Evolutionary conservation across 2,329 filamentous ascomycete species (phyloP).

Genomic region (Plenodomus lindquistii): DNA sequence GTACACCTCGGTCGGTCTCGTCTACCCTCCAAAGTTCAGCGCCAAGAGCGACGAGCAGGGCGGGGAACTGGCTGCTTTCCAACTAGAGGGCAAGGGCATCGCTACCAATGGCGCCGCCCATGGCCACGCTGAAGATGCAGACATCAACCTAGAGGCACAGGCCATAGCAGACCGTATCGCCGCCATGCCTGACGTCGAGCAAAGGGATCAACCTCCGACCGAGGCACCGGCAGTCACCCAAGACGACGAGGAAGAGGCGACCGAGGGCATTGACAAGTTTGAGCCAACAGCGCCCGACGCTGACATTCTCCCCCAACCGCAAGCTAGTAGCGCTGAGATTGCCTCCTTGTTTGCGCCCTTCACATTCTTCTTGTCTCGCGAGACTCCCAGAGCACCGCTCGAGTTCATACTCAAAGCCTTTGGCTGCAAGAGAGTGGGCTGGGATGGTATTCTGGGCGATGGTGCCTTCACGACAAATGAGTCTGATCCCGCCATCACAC

Average conservation of each 20-base stretch:
- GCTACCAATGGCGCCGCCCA: slow-evolving; percentile 36
- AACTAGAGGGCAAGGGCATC: slow-evolving; percentile 74
- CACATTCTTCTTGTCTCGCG: slow-evolving; percentile 90
- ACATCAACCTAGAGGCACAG: slow-evolving; percentile 50
- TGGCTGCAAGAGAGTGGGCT: slow-evolving; percentile 93
- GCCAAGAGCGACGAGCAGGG: slow-evolving; percentile 82
- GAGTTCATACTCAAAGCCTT: slow-evolving; percentile 94
- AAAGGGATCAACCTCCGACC: slow-evolving; percentile 43
- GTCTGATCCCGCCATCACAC: slow-evolving; percentile 84
- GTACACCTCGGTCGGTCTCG: slow-evolving; percentile 86
- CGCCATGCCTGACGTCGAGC: slow-evolving; percentile 38
- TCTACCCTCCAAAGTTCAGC: slow-evolving; percentile 96
- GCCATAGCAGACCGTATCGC: slow-evolving; percentile 54
- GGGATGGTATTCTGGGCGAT: slow-evolving; percentile 88
- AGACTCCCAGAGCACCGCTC: slow-evolving; percentile 85
- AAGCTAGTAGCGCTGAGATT: slow-evolving; percentile 66
- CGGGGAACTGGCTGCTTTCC: slow-evolving; percentile 88
- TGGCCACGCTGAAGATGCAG: slow-evolving; percentile 25
- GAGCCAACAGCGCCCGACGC: slow-evolving; percentile 81
- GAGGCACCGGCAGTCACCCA: slow-evolving; percentile 13
- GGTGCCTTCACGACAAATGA: slow-evolving; percentile 92
- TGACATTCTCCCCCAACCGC: slow-evolving; percentile 82
- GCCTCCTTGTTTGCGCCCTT: slow-evolving; percentile 82
- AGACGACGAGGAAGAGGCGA: slow-evolving; percentile 40
- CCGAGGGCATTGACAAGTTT: slow-evolving; percentile 80